Percentiles rank a stretch among this genome's conserved stretches.
Evolutionary conservation across 257 asterid species (phyloP).

Genomic region (Solanum appendiculatum): DNA sequence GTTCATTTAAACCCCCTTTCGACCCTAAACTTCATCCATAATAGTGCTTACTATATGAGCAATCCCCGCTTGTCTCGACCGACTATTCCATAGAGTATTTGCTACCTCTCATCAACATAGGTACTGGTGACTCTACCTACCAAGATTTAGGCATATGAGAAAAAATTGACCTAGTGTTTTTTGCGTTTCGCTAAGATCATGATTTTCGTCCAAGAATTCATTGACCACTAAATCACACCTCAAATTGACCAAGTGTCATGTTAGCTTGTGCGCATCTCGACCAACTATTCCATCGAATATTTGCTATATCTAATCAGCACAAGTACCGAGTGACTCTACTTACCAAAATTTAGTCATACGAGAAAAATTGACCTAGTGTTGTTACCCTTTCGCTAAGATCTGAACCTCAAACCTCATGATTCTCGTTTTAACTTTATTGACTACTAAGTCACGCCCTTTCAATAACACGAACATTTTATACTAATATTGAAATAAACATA

Average conservation of each 20-base stretch:
- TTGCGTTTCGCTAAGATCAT: neutral
- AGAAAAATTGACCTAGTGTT: neutral
- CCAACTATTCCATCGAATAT: neutral
- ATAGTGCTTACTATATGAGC: neutral
- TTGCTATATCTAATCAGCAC: fast-evolving
- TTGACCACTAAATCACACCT: neutral
- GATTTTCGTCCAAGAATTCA: neutral
- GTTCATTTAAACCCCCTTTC: neutral
- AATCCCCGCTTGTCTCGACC: neutral
- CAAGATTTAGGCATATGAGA: neutral
- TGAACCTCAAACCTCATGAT: neutral
- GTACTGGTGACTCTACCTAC: neutral
- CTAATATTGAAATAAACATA: neutral
- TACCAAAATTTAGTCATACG: neutral
- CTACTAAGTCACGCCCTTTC: neutral
- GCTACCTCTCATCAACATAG: neutral
- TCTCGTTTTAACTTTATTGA: neutral
- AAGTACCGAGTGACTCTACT: neutral
- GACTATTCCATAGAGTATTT: neutral
- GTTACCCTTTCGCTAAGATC: neutral
- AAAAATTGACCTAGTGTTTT: neutral
- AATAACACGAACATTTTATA: neutral
- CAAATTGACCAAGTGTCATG: too few relatives aligned
- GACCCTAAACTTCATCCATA: neutral
- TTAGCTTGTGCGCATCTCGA: neutral